Evolutionary conservation across 1,284 basidiomycete genomes (phyloP).

Genomic region (Irpex sp.): DNA sequence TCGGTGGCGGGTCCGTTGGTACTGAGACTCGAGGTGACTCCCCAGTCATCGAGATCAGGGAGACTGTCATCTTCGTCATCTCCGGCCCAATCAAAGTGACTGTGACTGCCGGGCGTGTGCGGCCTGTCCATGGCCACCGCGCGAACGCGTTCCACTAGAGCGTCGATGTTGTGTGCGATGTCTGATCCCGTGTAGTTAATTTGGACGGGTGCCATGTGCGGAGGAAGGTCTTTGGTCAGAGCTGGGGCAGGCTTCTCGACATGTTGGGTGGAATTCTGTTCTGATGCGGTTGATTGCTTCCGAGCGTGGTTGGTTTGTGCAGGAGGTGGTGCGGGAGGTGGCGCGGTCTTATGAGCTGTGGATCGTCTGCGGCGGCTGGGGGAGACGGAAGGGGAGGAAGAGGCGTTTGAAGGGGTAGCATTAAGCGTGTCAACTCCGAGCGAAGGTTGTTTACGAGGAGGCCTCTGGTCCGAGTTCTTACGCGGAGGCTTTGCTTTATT

Average conservation of each 20-base stretch:
- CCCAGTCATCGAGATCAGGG: conserved; percentile 82
- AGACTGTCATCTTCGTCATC: conserved; percentile 73
- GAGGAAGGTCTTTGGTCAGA: conserved; percentile 54
- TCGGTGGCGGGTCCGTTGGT: conserved; percentile 13
- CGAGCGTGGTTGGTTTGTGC: conserved; percentile 13
- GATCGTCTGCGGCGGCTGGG: conserved; percentile 25
- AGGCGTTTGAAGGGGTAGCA: conserved; percentile 12
- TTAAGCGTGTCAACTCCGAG: conserved; percentile 17
- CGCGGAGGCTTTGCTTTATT: conserved; percentile 19
- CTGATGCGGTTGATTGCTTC: conserved; percentile 24
- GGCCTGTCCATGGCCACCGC: conserved; percentile 70
- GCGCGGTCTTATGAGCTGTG: conserved; percentile 17
- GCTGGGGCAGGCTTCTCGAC: conserved; percentile 17
- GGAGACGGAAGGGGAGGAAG: conserved; percentile 18
- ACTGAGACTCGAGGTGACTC: conserved; percentile 43
- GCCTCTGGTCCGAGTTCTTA: conserved; percentile 24
- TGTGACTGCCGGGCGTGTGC: conserved; percentile 71
- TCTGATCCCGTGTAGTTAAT: conserved; percentile 28
- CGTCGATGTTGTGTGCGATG: conserved; percentile 60
- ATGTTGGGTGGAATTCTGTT: conserved; percentile 15
- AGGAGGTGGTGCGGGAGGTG: neutral
- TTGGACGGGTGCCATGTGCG: conserved; percentile 41
- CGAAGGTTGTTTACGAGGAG: conserved; percentile 20
- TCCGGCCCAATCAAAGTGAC: conserved; percentile 81
- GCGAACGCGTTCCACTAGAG: conserved; percentile 66